A percentile compares a stretch with the other conserved stretches of the same genome.
These are phyloP conservation scores for Candida chauliodis DNA, from an alignment of 805 yeast genomes.

Conservation along the genomic window DNA sequence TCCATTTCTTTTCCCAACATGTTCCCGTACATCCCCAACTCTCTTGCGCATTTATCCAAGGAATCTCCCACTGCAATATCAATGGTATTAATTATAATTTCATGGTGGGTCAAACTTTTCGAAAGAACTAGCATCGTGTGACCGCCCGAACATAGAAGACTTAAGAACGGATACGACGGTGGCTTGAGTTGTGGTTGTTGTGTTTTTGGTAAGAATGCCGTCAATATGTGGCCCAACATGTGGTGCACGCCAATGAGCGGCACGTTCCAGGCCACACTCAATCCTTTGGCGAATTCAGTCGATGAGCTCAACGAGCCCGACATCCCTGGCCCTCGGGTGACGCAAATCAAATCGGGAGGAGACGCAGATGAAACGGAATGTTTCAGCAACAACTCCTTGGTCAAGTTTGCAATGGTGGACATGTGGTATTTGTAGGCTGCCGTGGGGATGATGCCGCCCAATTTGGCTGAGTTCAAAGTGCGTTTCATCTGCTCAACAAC, in stretches of 20 bases:
- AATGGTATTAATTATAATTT: constrained; percentile 65
- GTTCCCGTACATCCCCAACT: constrained; percentile 71
- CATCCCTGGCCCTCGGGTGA: constrained; percentile 97
- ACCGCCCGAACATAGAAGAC: constrained; percentile 86
- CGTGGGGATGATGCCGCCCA: constrained; percentile 88
- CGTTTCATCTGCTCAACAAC: constrained; percentile 57
- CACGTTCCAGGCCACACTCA: constrained; percentile 68
- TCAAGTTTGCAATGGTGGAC: constrained; percentile 47
- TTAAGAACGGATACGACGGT: constrained; percentile 66
- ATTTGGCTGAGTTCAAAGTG: constrained; percentile 61
- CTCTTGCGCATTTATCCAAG: constrained; percentile 87
- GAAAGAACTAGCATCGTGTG: constrained; percentile 86
- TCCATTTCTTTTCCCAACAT: constrained; percentile 89
- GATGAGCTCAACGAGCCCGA: constrained; percentile 83
- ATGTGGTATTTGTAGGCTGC: constrained; percentile 82
- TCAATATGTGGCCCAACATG: constrained; percentile 87
- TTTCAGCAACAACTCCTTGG: constrained; percentile 39
- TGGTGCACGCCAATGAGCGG: constrained; percentile 93
- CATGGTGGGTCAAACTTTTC: constrained; percentile 58
- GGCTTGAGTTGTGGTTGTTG: constrained; percentile 45
- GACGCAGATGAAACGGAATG: constrained; percentile 24
- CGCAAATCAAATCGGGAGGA: constrained; percentile 75
- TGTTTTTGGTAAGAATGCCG: constrained; percentile 32
- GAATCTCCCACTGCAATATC: constrained; percentile 96
- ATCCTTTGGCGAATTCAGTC: constrained; percentile 79